Evolutionary conservation across 176 grass and related monocot species (phyloP), one percentile per base, ranked within the genome.

Genomic region (Puya raimondii): DNA sequence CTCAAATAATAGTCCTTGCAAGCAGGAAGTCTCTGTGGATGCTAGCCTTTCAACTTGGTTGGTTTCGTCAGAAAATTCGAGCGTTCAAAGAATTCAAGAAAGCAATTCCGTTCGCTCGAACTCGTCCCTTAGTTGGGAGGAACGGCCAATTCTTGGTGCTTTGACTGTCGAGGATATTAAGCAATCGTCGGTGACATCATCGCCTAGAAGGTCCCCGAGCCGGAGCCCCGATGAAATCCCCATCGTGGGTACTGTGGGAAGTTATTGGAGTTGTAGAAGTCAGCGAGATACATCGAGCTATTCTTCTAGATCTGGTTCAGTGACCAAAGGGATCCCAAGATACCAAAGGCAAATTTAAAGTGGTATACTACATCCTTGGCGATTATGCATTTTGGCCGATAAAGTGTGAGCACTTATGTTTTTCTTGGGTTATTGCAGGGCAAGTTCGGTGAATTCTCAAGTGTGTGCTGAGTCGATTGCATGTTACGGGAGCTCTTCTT

Each of bases 11-110:
- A 76, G 63, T 61, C 88, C 81, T 12, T 78, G 72, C 73, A 85
- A 92, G 73, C 82, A 87, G 64, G 87, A 99, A 56, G 68, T 85
- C 12, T 80, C 87, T 12, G 87, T 99, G 74, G 87, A 93, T 67
- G 80, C 85, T 10, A 99, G 95, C 88, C 95, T 99, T 65, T 99
- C 90, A 1, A 91, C 78, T 6, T 94, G 95, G 95, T 79, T 99
- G 67, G 75, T 73, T 50, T 88, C 90, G 0, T 70, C 74, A 0
- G 89, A 68, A 1, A 79, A 63, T 63, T 69, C 84, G 18, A 53
- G 47, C 2, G 77, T 75, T n/a, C 81, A 77, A 68, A 79, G 75
- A 47, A 81, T 76, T 6, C 63, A 80, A 14, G 80, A 85, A 59
- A 87, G 83, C 64, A 78, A 80, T 66, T 87, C 87, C 0, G 74